These are phyloP conservation scores for Fraxinus greggii DNA, from an alignment of 305 asterid genomes.

Conservation along the genomic window DNA sequence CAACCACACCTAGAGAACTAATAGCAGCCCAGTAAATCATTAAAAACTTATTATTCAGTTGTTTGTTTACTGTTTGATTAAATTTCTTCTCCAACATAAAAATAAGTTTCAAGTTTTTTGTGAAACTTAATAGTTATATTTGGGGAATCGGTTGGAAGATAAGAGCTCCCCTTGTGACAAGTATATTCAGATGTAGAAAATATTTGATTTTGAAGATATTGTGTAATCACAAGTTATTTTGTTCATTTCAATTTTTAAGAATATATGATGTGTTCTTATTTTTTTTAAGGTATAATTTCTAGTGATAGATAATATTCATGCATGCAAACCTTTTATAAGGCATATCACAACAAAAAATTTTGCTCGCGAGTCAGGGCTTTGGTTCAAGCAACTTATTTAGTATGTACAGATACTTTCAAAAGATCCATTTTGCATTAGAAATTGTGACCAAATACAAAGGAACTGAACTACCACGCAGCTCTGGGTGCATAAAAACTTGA, in stretches of 20 bases:
- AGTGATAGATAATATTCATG: not conserved
- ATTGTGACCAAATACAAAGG: not conserved
- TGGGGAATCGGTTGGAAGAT: not conserved
- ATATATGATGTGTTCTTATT: not conserved
- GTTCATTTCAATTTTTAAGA: not conserved
- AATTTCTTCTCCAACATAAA: not conserved
- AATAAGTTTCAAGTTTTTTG: not conserved
- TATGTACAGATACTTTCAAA: not conserved
- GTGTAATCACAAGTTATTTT: not conserved
- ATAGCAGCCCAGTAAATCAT: not conserved
- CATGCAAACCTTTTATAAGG: not conserved
- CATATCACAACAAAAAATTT: not conserved
- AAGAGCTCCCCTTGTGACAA: not conserved
- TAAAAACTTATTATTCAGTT: not conserved
- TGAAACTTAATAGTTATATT: not conserved
- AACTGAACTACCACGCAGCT: not conserved
- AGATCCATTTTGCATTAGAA: not conserved
- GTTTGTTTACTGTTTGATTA: not conserved
- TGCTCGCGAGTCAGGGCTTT: not conserved
- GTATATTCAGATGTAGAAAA: not conserved
- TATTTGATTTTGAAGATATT: not conserved
- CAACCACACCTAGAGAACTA: not conserved
- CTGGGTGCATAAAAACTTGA: not conserved
- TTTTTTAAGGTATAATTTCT: not conserved
- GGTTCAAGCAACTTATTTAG: not conserved